phyloP scores from a whole-genome alignment of 371 early-diverging fungal genomes.

The Mucor racemosus region DNA sequence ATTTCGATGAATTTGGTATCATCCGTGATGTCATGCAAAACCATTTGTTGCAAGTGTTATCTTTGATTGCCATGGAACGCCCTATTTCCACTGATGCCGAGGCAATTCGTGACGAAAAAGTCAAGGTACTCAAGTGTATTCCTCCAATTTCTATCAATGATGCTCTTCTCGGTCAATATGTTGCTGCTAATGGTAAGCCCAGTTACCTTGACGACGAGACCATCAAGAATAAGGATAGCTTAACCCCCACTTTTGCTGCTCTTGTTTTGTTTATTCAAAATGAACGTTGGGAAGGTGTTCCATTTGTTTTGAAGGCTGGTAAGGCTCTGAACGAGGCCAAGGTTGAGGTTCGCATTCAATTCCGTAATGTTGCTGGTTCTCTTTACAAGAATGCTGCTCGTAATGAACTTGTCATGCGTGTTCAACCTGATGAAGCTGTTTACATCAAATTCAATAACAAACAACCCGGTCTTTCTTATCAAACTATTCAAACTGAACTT shows the following conservation, averaged over 20 bases:
- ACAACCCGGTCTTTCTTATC: conserved; percentile 76
- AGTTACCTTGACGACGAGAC: conserved; percentile 93
- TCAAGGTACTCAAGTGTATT: conserved; percentile 84
- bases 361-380: conserved; percentile 82
- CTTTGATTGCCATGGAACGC: conserved; percentile 90
- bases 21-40: conserved; percentile 99
- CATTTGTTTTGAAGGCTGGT: conserved; percentile 95
- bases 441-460: conserved; percentile 97
- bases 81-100: conserved; percentile 85
- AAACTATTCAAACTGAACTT: conserved; percentile 82
- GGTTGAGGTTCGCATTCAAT: conserved; percentile 94
- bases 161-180: conserved; percentile 89
- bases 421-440: conserved; percentile 94
- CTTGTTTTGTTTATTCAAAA: conserved; percentile 86
- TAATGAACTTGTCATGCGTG: conserved; percentile 95
- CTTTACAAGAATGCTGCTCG: conserved; percentile 75
- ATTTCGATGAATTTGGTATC: conserved; percentile 99
- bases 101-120: conserved; percentile 91
- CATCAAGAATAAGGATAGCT: conserved; percentile 74
- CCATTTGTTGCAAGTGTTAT: conserved; percentile 87
- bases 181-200: conserved; percentile 73
- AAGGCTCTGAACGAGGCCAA: conserved; percentile 94
- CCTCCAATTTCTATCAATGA: conserved; percentile 77
- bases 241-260: conserved; percentile 94
- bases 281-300: conserved; percentile 97